Base-by-base conservation (phyloP, 2,329 filamentous ascomycete species). In the Chaetomiaceae sp. region DNA sequence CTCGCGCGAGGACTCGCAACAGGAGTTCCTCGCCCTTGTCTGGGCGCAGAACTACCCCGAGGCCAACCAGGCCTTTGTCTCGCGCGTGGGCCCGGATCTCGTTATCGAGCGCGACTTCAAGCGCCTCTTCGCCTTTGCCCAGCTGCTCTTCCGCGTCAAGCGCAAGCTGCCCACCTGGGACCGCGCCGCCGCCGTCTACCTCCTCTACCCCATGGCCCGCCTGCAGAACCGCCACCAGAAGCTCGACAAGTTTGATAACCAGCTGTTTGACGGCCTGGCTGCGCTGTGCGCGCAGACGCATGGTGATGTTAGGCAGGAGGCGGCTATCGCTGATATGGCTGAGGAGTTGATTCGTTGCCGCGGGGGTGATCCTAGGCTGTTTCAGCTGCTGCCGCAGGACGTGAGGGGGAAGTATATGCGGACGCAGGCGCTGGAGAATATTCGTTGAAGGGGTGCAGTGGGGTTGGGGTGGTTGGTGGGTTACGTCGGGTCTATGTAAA, bases 91-190 rank as follows among this genome's bases (percentile, higher is more conserved):
- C 0, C 93, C 93, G 0, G 76, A 78, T 23, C 82, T 89, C 10
- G 79, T 99, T 56, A 86, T 99, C 54, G 86, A 89, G 63, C 83
- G 86, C 38, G 86, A 96, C 65, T 92, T 89, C 62, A 76, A 79
- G 17, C 77, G 77, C 2, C 73, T 97, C 1, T 78, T 81, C 35
- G 73, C 77, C 23, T 62, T 63, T 20, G 58, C 63, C 0, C 56
- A 60, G 27, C 74, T 96, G 34, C 77, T 97, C 33, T 74, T 76
- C 16, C 82, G 84, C 53, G 96, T 99, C 62, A 77, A 81, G 27
- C 71, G 76, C 33, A 70, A 73, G 17, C 83, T 95, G 27, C 69
- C 77, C 10, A 83, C 85, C 47, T 96, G 93, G 93, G 73, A 82
- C 9, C 70, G 81, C 16, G 91, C 90, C 23, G 92, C 89, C 4